Base-by-base conservation (phyloP, 371 early-diverging fungal genomes). In the Mortierella sp. region DNA sequence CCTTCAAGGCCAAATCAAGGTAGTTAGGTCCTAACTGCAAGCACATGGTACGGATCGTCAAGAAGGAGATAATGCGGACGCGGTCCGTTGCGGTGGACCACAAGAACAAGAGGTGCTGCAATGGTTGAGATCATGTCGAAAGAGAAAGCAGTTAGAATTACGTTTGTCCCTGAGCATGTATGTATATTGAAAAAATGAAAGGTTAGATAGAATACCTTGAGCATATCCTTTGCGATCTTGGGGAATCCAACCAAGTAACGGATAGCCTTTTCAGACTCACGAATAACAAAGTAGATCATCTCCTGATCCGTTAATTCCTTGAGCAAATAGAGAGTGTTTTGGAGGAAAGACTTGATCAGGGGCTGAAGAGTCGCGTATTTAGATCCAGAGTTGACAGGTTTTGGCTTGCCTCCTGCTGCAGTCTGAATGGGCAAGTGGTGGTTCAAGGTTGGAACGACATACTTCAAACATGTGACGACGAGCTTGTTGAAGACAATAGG, bases 181-280 rank as follows among this genome's bases (percentile, higher is more conserved):
- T 21, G 38, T 21, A 43, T 47, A 33, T 21, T n/a, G n/a, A 10
- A 21, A 4, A 28, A 24, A 9, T 53, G 40, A 40, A 21, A 3
- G 43, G 45, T 1, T 48, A 33, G 69, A 76, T 61, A 81, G 60
- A 69, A 75, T 86, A 92, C 93, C 84, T 94, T 94, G 69, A 97
- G 83, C 38, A 93, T 93, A 36, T 94, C 94, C 76, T 94, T 95
- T 9, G 92, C 88, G 38, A 89, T 76, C 78, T 92, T 93, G 32
- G 92, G 92, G 84, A 94, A 95, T 65, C 94, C 93, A n/a, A 89
- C 92, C 83, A 94, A 92, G 75, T 95, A 96, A 4, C 86, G 83
- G 21, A 92, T 89, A 63, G 87, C 84, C 63, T 91, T 88, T 84
- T 95, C 94, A 5, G 94, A 90, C 82, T 96, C 93, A 65, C 92